Evolutionary conservation across 495 filamentous ascomycete genomes (phyloP).

Genomic region (Daldinia bambusicola): DNA sequence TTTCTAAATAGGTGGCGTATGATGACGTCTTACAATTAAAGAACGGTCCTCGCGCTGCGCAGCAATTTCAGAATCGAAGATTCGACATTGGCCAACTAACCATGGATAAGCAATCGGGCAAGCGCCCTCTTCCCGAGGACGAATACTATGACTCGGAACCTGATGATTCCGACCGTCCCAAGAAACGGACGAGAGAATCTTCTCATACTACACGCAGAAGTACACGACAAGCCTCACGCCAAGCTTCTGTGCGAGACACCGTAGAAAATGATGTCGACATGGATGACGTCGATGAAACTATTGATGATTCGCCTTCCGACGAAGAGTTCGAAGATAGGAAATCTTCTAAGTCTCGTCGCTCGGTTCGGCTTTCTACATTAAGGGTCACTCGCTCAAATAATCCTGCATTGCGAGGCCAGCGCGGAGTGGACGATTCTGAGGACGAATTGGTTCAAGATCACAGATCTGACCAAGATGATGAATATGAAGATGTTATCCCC

Average conservation of each 20-base stretch:
- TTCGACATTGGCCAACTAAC: neutral
- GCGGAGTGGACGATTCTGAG: constrained; percentile 51
- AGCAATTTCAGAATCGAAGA: constrained; percentile 15
- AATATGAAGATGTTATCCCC: constrained; percentile 45
- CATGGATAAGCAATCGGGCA: constrained; percentile 10
- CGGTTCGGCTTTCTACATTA: neutral
- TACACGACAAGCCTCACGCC: constrained; percentile 41
- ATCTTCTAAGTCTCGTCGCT: neutral
- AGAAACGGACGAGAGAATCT: constrained; percentile 11
- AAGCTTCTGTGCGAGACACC: constrained; percentile 34
- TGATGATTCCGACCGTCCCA: constrained; percentile 15
- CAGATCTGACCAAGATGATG: constrained; percentile 42
- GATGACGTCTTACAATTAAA: constrained; percentile 26
- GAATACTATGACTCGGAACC: constrained; percentile 50
- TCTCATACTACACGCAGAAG: constrained; percentile 27
- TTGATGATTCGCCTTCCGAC: constrained; percentile 5
- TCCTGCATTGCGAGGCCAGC: constrained; percentile 1
- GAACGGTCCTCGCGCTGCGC: constrained; percentile 23
- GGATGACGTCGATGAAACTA: constrained; percentile 13
- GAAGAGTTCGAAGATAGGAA: neutral
- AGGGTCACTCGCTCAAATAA: constrained; percentile 35
- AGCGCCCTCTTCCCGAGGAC: constrained; percentile 41
- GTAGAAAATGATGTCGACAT: constrained; percentile 22
- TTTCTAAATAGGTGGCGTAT: constrained; percentile 22
- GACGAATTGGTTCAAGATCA: constrained; percentile 55